phyloP scores from a whole-genome alignment of 179 eudicot genomes.

The Pouteria campechiana region DNA sequence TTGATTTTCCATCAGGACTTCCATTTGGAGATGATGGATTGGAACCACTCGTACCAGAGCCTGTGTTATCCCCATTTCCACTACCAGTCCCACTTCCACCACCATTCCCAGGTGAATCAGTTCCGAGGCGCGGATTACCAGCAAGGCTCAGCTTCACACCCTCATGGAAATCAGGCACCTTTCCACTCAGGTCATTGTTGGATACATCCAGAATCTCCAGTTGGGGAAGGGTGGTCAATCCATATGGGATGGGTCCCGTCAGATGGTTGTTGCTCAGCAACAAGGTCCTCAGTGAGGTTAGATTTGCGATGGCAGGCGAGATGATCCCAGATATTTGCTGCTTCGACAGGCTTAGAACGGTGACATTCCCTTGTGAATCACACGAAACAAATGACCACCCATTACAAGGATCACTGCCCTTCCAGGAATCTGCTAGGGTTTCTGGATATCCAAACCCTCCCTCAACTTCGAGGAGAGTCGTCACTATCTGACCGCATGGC shows the following conservation, averaged over 20 bases:
- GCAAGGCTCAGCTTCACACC: slow-evolving; percentile 14
- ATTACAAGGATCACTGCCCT: slow-evolving; percentile 49
- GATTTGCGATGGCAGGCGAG: slow-evolving; percentile 47
- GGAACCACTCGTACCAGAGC: slow-evolving; percentile 7
- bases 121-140: slow-evolving; percentile 51
- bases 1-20: too few species aligned
- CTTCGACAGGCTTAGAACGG: slow-evolving; percentile 32
- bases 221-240: slow-evolving; percentile 31
- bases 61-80: slow-evolving; percentile 11
- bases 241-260: slow-evolving; percentile 48
- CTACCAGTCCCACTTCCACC: slow-evolving; percentile 19
- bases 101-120: slow-evolving; percentile 6
- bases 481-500: slow-evolving; percentile 53
- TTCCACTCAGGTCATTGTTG: slow-evolving; percentile 54
- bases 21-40: slow-evolving; percentile 14
- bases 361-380: slow-evolving; percentile 27
- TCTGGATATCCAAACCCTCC: slow-evolving; percentile 44
- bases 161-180: slow-evolving; percentile 24
- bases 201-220: slow-evolving; percentile 44
- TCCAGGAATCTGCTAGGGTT: slow-evolving; percentile 51
- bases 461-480: slow-evolving; percentile 29
- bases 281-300: slow-evolving; percentile 28
- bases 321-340: slow-evolving; percentile 40
- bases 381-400: slow-evolving; percentile 42
- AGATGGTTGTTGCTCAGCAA: slow-evolving; percentile 53